Evolutionary conservation across 2,329 filamentous ascomycete genomes (phyloP), one percentile per base, ranked within the genome.

Genomic region (Xylaria sp.): DNA sequence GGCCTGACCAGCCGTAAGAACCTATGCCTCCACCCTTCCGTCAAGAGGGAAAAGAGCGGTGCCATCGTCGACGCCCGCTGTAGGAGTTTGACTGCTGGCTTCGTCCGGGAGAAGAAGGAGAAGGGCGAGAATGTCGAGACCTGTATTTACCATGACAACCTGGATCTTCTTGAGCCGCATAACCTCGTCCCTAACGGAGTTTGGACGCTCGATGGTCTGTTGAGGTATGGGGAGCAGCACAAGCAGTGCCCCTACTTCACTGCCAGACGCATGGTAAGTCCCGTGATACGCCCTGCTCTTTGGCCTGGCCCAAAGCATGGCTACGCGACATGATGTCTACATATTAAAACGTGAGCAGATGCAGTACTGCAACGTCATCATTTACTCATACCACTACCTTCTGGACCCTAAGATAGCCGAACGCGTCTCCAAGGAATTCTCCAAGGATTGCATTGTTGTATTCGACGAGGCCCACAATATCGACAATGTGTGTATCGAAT

Each of bases 391-490:
- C 78, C 96, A 99, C 81, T 99, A 99, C 78, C 88, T 99, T 2
- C 88, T 99, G 18, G 97, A 99, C 76, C 96, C 96, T 2, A 99
- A 99, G 80, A 99, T 99, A 76, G 96, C 96, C 13, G 96, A 99
- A 78, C 84, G 95, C 67, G 94, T 98, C 1, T 98, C 96, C 0
- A 94, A 92, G 80, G 96, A 99, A 77, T 88, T 99, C 12, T 98
- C 96, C 0, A 98, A 98, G 76, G 97, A 99, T 80, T 98, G 94
- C 80, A 99, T 99, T 62, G 93, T 99, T 23, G 96, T 99, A 2
- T 99, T 99, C 73, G 96, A 99, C 77, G 96, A 99, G 81, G 96
- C 96, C 15, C 96, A 99, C 83, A 99, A 99, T 78, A 99, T 99
- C 75, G 96, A 99, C 86, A 99, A 99, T 78, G 96, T 99, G 68